phyloP scores from a whole-genome alignment of 108 stramenopile species.

The Fistulifera solaris region DNA sequence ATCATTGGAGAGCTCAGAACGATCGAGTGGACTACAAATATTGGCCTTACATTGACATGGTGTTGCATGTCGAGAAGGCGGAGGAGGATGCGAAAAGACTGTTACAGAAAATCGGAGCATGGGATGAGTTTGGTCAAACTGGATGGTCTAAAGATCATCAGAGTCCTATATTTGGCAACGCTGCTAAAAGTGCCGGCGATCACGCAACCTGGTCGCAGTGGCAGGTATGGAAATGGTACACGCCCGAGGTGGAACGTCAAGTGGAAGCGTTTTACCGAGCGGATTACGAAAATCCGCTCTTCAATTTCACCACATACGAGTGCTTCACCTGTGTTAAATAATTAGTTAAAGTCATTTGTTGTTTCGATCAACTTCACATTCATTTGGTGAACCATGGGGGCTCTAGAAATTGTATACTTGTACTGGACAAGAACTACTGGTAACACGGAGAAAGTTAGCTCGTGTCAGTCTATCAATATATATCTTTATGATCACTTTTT shows the following conservation, averaged over 20 bases:
- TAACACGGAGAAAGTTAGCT: too few species aligned
- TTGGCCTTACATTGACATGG: slow-evolving; percentile 34
- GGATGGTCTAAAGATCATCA: slow-evolving; percentile 31
- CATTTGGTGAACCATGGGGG: too few species aligned
- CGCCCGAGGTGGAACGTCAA: slow-evolving; percentile 7
- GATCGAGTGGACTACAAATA: slow-evolving; percentile 27
- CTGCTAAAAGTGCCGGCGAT: slow-evolving; percentile 4
- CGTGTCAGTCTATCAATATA: too few species aligned
- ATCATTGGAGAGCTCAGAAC: slow-evolving; percentile 36
- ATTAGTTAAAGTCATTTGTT: too few species aligned
- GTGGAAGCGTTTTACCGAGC: slow-evolving; percentile 19
- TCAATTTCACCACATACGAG: slow-evolving; percentile 19
- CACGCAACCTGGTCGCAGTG: slow-evolving; percentile 14
- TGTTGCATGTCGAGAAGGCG: slow-evolving; percentile 27
- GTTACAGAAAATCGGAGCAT: slow-evolving; percentile 14
- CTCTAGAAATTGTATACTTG: too few species aligned
- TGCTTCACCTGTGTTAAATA: background rate
- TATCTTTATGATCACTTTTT: too few species aligned
- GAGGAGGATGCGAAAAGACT: slow-evolving; percentile 22
- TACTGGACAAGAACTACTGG: too few species aligned
- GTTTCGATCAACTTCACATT: too few species aligned
- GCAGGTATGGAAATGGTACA: slow-evolving; percentile 20
- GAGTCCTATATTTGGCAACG: slow-evolving; percentile 16
- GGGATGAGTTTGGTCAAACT: slow-evolving; percentile 21
- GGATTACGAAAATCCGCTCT: slow-evolving; percentile 24